These are phyloP conservation scores for Medicago arabica DNA, from an alignment of 306 rosid genomes.

Conservation along the genomic window DNA sequence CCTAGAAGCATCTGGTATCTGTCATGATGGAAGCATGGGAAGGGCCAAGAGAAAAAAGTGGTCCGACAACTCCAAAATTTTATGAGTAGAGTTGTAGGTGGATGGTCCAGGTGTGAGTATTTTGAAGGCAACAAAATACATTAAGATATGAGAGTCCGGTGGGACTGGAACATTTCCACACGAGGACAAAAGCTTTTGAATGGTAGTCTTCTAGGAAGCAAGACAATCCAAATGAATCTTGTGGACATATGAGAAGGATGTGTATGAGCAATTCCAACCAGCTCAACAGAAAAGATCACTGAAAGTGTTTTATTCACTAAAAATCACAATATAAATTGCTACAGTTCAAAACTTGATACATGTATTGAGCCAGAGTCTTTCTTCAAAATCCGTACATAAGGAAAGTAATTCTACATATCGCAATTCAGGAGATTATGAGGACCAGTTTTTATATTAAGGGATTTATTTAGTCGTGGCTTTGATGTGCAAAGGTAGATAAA, in stretches of 20 bases:
- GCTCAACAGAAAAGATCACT: conserved; percentile 22
- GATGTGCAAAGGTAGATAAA: conserved; percentile 5
- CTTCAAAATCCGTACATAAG: not conserved
- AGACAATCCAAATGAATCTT: not conserved
- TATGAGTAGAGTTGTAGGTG: conserved; percentile 11
- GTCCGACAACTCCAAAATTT: not conserved
- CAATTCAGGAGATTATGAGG: conserved; percentile 18
- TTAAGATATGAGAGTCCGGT: not conserved
- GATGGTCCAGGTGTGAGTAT: not conserved
- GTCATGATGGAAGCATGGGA: not conserved
- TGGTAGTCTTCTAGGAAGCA: not conserved
- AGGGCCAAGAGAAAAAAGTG: not conserved
- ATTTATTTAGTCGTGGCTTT: conserved; percentile 2
- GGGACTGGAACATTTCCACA: conserved; percentile 1
- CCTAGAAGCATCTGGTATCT: not conserved
- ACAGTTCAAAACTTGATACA: conserved; percentile 19
- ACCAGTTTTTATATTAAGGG: conserved; percentile 1
- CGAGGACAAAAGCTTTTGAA: not conserved
- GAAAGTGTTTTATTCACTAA: not conserved
- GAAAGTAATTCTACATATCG: conserved; percentile 19
- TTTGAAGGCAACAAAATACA: not conserved
- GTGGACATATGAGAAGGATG: not conserved
- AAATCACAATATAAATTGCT: conserved; percentile 5
- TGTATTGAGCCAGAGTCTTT: conserved; percentile 4
- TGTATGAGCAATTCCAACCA: not conserved